Conservation (phyloP, 495 filamentous ascomycete species). For the Penicillium antarcticum region DNA sequence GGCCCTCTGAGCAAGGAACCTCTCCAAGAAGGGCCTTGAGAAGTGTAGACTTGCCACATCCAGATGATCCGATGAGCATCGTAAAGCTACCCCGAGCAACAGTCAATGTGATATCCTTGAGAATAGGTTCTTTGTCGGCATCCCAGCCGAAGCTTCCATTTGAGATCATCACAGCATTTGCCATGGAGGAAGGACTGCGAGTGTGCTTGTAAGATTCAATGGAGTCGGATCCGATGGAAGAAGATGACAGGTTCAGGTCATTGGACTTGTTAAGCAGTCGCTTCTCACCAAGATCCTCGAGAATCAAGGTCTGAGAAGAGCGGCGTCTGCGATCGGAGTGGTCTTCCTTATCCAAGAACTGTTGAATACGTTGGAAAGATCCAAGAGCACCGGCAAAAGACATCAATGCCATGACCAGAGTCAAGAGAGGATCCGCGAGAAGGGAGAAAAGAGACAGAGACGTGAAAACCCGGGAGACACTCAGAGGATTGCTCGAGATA, state of each 20-base stretch:
- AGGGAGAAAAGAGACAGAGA: constrained; percentile 60
- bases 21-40: constrained; percentile 58
- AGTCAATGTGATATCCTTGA: constrained; percentile 39
- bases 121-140: constrained; percentile 34
- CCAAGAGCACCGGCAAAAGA: constrained; percentile 50
- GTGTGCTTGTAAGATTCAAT: constrained; percentile 24
- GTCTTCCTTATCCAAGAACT: constrained; percentile 48
- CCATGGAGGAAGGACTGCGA: constrained; percentile 8
- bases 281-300: constrained; percentile 20
- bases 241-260: constrained; percentile 17
- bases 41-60: constrained; percentile 59
- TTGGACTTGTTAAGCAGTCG: constrained; percentile 18
- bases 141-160: constrained; percentile 54
- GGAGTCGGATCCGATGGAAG: constrained; percentile 21
- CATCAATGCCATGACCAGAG: constrained; percentile 56
- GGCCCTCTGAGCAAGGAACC: constrained; percentile 41
- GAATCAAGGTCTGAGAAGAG: constrained; percentile 13
- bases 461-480: constrained; percentile 53
- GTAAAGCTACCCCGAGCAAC: constrained; percentile 42
- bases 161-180: constrained; percentile 36
- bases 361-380: constrained; percentile 57
- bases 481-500: constrained; percentile 47
- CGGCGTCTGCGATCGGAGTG: constrained; percentile 32
- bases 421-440: constrained; percentile 51
- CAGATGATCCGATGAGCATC: constrained; percentile 57